Percentiles rank a stretch among this genome's conserved stretches.
Conservation (phyloP, 371 early-diverging fungal species). For the Mucor mucedo region DNA sequence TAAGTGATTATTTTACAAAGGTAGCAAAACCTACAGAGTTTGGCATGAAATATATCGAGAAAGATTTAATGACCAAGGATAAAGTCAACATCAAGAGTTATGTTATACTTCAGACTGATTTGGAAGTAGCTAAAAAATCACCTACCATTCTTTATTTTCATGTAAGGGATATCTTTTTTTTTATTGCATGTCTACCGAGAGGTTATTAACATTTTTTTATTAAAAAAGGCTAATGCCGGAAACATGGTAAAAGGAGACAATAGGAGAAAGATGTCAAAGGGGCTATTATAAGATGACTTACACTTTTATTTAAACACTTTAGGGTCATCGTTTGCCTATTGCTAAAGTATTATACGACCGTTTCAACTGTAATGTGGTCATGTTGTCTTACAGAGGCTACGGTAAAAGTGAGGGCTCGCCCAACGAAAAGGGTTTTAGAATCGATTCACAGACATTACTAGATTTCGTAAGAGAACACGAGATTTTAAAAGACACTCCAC, state of each 20-base stretch:
- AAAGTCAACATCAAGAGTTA: constrained; percentile 81
- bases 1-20: constrained; percentile 33
- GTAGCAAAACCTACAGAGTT: constrained; percentile 77
- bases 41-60: constrained; percentile 74
- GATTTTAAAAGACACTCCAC: constrained; percentile 69
- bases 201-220: neutral
- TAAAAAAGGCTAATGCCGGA: constrained; percentile 87
- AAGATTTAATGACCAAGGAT: constrained; percentile 81
- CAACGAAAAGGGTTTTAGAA: constrained; percentile 83
- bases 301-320: constrained; percentile 3
- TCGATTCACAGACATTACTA: constrained; percentile 88
- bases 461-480: constrained; percentile 80
- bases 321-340: constrained; percentile 92
- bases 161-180: constrained; percentile 55
- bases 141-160: constrained; percentile 89
- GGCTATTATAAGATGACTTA: neutral
- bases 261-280: neutral
- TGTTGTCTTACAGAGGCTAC: constrained; percentile 96
- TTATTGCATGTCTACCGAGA: neutral
- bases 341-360: constrained; percentile 71
- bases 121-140: constrained; percentile 57
- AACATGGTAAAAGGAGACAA: constrained; percentile 73
- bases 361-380: constrained; percentile 83
- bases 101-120: constrained; percentile 66
- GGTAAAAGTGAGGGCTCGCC: constrained; percentile 89